Base-by-base conservation (phyloP, 1,284 basidiomycete species). In the Exobasidium cylindrosporum region DNA sequence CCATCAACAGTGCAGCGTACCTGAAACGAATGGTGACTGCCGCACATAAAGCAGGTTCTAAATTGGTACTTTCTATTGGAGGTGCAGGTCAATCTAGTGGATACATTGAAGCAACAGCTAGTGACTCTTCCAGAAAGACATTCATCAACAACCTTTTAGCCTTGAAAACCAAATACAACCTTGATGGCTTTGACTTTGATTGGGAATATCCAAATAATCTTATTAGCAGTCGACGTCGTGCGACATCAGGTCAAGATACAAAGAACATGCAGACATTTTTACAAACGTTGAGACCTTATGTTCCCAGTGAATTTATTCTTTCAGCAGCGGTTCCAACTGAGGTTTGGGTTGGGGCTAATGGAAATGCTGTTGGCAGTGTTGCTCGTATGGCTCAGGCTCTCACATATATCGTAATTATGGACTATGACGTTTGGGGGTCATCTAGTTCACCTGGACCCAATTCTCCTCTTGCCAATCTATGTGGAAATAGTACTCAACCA, bases 171-270 rank as follows among this genome's bases (percentile, higher is more conserved):
- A 58, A 83, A 53, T 84, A 83, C 66, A 80, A 81, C 24, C 74
- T 87, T 17, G 83, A 87, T 64, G 86, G 85, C 40, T 76, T 86
- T 44, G 86, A 87, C 55, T 82, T 87, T 45, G 85, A 86, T 73
- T 86, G 84, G 60, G 85, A 86, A 76, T 84, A 84, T 45, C 62
- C 62, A 21, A 55, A 54, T 44, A 60, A 60, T 35, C 53, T 58
- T 17, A 21, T 46, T 10, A 54, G 29, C 32, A 31, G 47, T 24
- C 47, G 47, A 10, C n/a, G 53, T 23, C 32, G 24, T 21, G 31
- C 40, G 23, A 40, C 58, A 11, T 58, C 65, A 54, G 23, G 62
- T 5, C 40, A 55, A 14, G 74, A 76, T 30, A 66, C 73, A 2
- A 60, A 58, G 14, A 76, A 76, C 35, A 69, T 73, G 57, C 71